A percentile compares a stretch with the other conserved stretches of the same genome.
These are phyloP conservation scores for Eutypella sp. DNA, from an alignment of 2,329 filamentous ascomycete genomes.

Conservation along the genomic window DNA sequence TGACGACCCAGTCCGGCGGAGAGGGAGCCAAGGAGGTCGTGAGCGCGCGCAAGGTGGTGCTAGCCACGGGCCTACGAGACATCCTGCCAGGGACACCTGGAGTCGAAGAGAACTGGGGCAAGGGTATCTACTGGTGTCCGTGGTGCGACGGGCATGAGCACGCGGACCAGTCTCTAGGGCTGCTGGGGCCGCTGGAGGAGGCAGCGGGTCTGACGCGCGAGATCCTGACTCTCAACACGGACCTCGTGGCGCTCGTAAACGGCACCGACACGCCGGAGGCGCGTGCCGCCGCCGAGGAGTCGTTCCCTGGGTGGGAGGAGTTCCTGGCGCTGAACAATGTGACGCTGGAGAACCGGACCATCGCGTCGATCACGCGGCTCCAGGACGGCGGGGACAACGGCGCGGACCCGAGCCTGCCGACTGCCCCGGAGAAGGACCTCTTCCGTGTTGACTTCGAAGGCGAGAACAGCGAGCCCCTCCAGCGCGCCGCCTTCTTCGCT, in stretches of 20 bases:
- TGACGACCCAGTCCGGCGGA: conserved; percentile 31
- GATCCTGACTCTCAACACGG: conserved; percentile 48
- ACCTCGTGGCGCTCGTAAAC: conserved; percentile 55
- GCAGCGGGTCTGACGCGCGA: conserved; percentile 44
- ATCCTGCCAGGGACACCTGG: conserved; percentile 52
- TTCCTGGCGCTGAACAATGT: conserved; percentile 48
- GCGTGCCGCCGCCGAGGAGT: conserved; percentile 33
- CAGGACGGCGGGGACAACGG: conserved; percentile 30
- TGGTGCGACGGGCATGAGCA: conserved; percentile 63
- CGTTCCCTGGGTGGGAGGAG: conserved; percentile 41
- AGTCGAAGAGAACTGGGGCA: conserved; percentile 49
- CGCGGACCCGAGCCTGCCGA: conserved; percentile 37
- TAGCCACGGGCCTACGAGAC: conserved; percentile 54
- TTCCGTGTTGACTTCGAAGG: conserved; percentile 50
- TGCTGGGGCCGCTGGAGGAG: conserved; percentile 42
- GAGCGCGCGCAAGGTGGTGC: conserved; percentile 49
- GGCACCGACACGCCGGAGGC: conserved; percentile 47
- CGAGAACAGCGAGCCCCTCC: conserved; percentile 37
- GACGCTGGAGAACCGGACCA: conserved; percentile 51
- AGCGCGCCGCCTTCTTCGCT: conserved; percentile 48
- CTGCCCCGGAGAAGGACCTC: conserved; percentile 45
- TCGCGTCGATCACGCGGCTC: conserved; percentile 43
- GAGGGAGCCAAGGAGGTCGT: conserved; percentile 24
- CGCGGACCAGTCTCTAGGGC: conserved; percentile 51
- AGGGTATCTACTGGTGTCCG: conserved; percentile 59